Percentiles rank a stretch among this genome's conserved stretches.
Evolutionary conservation across 371 early-diverging fungal species (phyloP).

Genomic region (Mucor racemosus): DNA sequence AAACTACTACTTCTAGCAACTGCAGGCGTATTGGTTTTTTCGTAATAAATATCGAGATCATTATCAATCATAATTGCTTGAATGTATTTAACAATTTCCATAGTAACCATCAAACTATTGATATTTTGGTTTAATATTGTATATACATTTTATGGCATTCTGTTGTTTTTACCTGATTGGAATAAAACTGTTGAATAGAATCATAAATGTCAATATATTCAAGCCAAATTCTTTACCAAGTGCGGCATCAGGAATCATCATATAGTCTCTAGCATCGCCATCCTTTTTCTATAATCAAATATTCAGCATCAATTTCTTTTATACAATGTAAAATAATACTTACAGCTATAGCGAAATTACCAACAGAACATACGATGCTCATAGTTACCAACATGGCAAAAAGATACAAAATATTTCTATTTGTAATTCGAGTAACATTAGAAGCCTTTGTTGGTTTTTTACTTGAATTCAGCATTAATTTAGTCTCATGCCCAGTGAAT

Average conservation of each 20-base stretch:
- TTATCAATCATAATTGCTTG: constrained; percentile 80
- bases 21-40: constrained; percentile 85
- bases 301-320: no score
- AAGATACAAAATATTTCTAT: constrained; percentile 89
- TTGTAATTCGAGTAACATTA: constrained; percentile 85
- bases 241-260: constrained; percentile 18
- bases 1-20: constrained; percentile 86
- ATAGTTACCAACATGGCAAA: constrained; percentile 85
- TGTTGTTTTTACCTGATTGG: constrained; percentile 73
- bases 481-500: constrained; percentile 90
- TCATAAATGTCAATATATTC: constrained; percentile 85
- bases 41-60: constrained; percentile 87
- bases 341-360: constrained; percentile 62
- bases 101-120: constrained; percentile 82
- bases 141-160: no score
- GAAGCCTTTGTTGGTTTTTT: constrained; percentile 55
- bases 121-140: background rate
- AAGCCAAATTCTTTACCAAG: constrained; percentile 58
- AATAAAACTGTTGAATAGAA: constrained; percentile 90
- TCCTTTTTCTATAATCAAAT: background rate
- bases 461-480: constrained; percentile 85
- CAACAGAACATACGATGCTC: constrained; percentile 84
- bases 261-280: constrained; percentile 7
- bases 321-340: background rate
- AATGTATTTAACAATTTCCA: constrained; percentile 90